Evolutionary conservation across 2,329 filamentous ascomycete genomes (phyloP), one percentile per base, ranked within the genome.

Genomic region (Botrytis paeoniae): DNA sequence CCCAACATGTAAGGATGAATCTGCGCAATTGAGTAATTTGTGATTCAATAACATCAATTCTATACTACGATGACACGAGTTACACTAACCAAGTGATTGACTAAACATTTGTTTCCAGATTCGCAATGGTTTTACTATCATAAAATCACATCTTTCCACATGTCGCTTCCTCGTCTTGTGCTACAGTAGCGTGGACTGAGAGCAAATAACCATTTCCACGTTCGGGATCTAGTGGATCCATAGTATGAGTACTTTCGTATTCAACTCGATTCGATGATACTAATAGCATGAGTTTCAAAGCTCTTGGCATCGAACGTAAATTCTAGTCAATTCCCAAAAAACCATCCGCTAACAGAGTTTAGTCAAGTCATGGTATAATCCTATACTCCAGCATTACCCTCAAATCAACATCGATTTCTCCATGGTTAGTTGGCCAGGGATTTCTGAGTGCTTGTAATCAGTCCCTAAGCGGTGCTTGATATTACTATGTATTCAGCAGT

Each of bases 361-460:
- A 57, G n/a, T 29, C 51, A 29, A 29, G n/a, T 29, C 6, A 29
- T 3, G 3, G 5, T 51, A 12, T 14, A 25, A 10, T 6, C 4
- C n/a, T 29, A 9, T 54, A 29, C 2, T 54, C 29, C 3, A 54
- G 12, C 12, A 8, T 8, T 16, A 7, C 6, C 25, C 51, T 29
- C n/a, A 12, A 54, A n/a, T 18, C 6, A 18, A 54, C 9, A 54
- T 16, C 1, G 16, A 5, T 29, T 18, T 29, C 51, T 18, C 3
- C 6, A 29, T 8, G 3, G 5, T 0, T 6, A 16, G n/a, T 29
- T 29, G 14, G 29, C 2, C 1, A 29, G 14, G 5, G 3, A 0
- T 6, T 8, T 8, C 6, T 54, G 25, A 6, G 14, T 29, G 14
- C 4, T 18, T 29, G 7, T 57, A 9, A 16, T 16, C 3, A 29